phyloP scores from a whole-genome alignment of 441 rosid species.

The Viola pubescens region DNA sequence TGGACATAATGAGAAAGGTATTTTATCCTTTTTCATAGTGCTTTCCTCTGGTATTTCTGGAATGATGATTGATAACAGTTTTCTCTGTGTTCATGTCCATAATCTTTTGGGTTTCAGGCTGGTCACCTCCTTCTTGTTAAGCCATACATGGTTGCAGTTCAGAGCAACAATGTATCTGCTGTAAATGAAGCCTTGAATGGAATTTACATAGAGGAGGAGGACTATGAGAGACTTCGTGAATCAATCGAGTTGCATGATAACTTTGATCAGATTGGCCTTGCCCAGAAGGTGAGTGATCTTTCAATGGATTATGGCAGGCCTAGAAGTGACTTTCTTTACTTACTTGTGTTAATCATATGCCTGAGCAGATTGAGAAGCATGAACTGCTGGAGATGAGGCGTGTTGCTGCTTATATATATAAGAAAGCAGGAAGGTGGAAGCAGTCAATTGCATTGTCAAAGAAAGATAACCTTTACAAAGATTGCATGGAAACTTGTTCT shows the following conservation, averaged over 20 bases:
- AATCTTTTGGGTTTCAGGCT: slow-evolving; percentile 38
- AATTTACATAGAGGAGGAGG: slow-evolving; percentile 75
- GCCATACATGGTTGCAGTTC: slow-evolving; percentile 85
- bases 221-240: slow-evolving; percentile 76
- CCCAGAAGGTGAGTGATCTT: slow-evolving; percentile 44
- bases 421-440: slow-evolving; percentile 95
- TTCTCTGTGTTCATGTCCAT: not conserved
- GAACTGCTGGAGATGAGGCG: slow-evolving; percentile 93
- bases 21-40: not conserved
- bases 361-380: slow-evolving; percentile 68
- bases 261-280: slow-evolving; percentile 68
- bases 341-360: not conserved
- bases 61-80: not conserved
- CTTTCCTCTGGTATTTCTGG: not conserved
- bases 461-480: slow-evolving; percentile 79
- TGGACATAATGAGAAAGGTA: slow-evolving; percentile 91
- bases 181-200: slow-evolving; percentile 80
- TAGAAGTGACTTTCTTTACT: not conserved
- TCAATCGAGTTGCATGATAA: slow-evolving; percentile 70
- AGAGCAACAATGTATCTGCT: slow-evolving; percentile 82
- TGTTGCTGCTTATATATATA: slow-evolving; percentile 86
- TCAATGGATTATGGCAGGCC: not conserved
- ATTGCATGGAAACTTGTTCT: slow-evolving; percentile 93
- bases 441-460: slow-evolving; percentile 81
- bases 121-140: slow-evolving; percentile 79